Evolutionary conservation across 2,329 filamentous ascomycete species (phyloP), one percentile per base, ranked within the genome.

Genomic region (Dryadomyces quercivorus): DNA sequence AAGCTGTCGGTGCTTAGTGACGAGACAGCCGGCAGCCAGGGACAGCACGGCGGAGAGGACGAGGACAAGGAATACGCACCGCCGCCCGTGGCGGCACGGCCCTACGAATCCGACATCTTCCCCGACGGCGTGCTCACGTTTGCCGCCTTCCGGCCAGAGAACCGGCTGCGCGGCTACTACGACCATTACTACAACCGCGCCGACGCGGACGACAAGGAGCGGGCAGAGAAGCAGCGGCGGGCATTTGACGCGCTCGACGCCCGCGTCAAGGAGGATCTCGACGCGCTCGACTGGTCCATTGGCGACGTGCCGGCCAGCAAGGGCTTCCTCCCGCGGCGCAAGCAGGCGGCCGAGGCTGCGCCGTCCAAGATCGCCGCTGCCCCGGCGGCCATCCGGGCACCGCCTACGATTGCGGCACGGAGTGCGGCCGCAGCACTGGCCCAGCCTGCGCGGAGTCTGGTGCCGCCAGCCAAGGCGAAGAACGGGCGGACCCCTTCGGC

Each of bases 61-160:
- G 82, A 84, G 26, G 91, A 96, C 54, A 81, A 92, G 57, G 93
- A 97, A 73, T 95, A 95, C 67, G 90, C 89, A 66, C 89, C 92
- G 6, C 88, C 89, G 0, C 84, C 75, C 57, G 78, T 83, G 1
- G 77, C 77, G 60, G 76, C 81, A n/a, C 70, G 81, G 12, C 78
- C 80, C 0, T 87, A 88, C 63, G 75, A 85, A 61, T 86, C 84
- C 20, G 84, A 88, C 53, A 76, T 86, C 56, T 81, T 86, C 58
- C 81, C 82, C 5, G 70, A 75, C 48, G 74, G 72, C 1, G 73
- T 72, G 48, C 67, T 84, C 42, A 81, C 75, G 1, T 78, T 82
- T 51, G 73, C 81, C 9, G 74, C 73, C 0, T 67, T 85, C 20
- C 81, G 80, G 64, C 73, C 72, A 1, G 74, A 77, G 60, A 84